Percentiles rank a stretch among this genome's conserved stretches.
Conservation (phyloP, 352 stramenopile species). For the Elongisporangium senticosum region DNA sequence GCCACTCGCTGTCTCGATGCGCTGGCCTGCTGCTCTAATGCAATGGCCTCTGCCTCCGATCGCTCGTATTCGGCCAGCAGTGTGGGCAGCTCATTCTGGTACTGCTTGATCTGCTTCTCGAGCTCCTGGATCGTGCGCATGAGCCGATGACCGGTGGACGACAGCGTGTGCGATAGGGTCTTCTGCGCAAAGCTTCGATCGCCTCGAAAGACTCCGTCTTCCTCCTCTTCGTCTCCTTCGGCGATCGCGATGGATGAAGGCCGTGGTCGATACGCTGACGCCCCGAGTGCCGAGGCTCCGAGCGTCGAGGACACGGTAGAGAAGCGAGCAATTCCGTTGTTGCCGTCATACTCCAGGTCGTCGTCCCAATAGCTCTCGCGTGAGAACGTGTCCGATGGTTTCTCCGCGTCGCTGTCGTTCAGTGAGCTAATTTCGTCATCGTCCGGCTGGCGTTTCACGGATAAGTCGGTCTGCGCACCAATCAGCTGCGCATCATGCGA, state of each 20-base stretch:
- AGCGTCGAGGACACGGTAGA: neutral
- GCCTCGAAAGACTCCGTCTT: constrained; percentile 2
- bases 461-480: neutral
- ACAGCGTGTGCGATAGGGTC: constrained; percentile 27
- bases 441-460: neutral
- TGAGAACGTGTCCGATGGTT: neutral
- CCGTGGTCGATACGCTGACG: neutral
- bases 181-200: constrained; percentile 7
- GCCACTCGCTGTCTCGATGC: constrained; percentile 33
- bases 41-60: constrained; percentile 14
- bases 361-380: neutral
- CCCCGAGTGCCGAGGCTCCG: neutral
- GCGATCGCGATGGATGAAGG: neutral
- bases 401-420: neutral
- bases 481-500: neutral
- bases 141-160: constrained; percentile 21
- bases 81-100: constrained; percentile 38
- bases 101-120: constrained; percentile 36
- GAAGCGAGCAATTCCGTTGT: neutral
- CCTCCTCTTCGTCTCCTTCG: neutral
- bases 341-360: neutral
- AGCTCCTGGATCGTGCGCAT: constrained; percentile 41
- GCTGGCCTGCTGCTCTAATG: constrained; percentile 15
- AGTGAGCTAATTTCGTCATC: neutral
- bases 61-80: constrained; percentile 41